Evolutionary conservation across 192 early-diverging fungal genomes (phyloP).

Genomic region (Coemansia sp.): DNA sequence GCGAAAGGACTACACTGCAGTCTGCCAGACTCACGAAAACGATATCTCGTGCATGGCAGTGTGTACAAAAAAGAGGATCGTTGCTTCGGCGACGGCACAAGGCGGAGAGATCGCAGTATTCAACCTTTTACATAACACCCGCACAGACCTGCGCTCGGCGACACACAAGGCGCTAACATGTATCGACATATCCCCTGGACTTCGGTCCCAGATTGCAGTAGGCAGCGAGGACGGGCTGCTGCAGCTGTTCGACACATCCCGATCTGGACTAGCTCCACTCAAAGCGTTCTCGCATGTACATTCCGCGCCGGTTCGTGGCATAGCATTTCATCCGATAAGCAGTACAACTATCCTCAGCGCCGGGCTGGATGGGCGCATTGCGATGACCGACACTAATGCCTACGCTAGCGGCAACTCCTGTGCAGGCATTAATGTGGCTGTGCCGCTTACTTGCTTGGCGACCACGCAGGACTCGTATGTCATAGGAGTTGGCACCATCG

Average conservation of each 20-base stretch:
- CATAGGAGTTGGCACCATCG: conserved; percentile 36
- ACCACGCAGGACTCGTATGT: conserved; percentile 18
- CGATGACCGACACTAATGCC: conserved; percentile 27
- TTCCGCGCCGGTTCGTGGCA: conserved; percentile 35
- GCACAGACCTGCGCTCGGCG: conserved; percentile 39
- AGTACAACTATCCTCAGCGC: conserved; percentile 18
- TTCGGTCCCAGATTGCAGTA: conserved; percentile 31
- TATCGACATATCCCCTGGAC: conserved; percentile 30
- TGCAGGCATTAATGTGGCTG: conserved; percentile 1
- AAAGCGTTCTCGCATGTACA: conserved; percentile 35
- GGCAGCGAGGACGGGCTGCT: conserved; percentile 52
- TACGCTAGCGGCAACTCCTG: conserved; percentile 19
- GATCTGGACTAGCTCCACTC: conserved; percentile 26
- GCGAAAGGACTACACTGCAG: conserved; percentile 20
- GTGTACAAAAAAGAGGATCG: conserved; percentile 29
- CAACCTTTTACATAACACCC: conserved; percentile 45
- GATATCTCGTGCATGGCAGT: conserved; percentile 51
- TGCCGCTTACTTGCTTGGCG: conserved; percentile 39
- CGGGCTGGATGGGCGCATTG: conserved; percentile 36
- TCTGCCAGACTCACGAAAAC: conserved; percentile 48
- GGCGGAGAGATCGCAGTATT: conserved; percentile 50
- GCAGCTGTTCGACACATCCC: conserved; percentile 49
- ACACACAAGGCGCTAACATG: conserved; percentile 43
- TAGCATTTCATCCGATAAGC: conserved; percentile 27
- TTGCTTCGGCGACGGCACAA: conserved; percentile 39